Evolutionary conservation across 106 monocot genomes (phyloP).

Genomic region (Triglochin maritima): DNA sequence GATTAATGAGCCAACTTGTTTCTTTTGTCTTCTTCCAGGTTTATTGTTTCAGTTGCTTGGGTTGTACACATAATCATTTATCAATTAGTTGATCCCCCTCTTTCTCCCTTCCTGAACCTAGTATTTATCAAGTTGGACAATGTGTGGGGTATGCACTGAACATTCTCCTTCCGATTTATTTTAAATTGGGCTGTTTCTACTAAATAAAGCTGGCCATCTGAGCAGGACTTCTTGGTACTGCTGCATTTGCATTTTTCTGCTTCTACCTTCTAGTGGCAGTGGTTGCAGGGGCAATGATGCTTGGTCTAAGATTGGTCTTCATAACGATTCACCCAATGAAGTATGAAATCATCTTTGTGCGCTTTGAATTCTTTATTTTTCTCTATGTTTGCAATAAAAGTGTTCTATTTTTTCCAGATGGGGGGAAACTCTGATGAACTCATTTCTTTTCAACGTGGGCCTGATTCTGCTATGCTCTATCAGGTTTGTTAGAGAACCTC

Average conservation of each 20-base stretch:
- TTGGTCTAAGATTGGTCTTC: conserved; percentile 87
- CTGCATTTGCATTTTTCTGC: conserved; percentile 96
- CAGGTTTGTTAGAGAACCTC: conserved; percentile 31
- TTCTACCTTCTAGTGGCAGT: conserved; percentile 95
- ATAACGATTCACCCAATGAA: conserved; percentile 99
- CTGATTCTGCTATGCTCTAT: conserved; percentile 94
- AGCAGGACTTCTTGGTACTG: conserved; percentile 87
- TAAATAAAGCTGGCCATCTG: background rate
- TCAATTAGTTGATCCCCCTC: conserved; percentile 74
- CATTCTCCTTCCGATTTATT: background rate
- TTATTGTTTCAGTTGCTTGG: conserved; percentile 91
- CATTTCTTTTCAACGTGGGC: conserved; percentile 96
- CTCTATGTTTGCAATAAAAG: background rate
- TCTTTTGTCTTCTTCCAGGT: conserved; percentile 36
- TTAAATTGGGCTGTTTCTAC: no score
- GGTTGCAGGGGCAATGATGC: conserved; percentile 94
- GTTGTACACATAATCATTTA: conserved; percentile 92
- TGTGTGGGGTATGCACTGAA: conserved; percentile 66
- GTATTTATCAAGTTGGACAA: conserved; percentile 90
- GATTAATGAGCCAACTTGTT: background rate
- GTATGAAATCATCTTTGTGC: conserved; percentile 24
- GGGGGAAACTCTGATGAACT: conserved; percentile 99
- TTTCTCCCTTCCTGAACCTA: conserved; percentile 85
- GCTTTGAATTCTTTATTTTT: background rate
- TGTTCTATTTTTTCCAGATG: conserved; percentile 38